These are phyloP conservation scores for Termitomyces sp. DNA, from an alignment of 768 basidiomycete genomes.

Conservation along the genomic window DNA sequence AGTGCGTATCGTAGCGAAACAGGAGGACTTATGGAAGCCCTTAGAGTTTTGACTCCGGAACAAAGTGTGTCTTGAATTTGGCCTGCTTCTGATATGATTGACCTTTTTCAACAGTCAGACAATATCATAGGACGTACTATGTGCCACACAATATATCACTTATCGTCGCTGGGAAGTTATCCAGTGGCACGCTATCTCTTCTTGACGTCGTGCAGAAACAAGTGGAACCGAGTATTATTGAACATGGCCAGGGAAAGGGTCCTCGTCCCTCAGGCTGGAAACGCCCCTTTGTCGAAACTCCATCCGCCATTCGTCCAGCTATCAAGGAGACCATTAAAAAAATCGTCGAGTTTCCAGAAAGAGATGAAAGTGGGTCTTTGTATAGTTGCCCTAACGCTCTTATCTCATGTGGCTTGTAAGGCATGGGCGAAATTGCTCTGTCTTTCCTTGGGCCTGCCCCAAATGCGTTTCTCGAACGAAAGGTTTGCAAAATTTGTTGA, in stretches of 20 bases:
- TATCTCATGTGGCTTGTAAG: conserved; percentile 18
- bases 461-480: conserved; percentile 64
- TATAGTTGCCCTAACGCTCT: not conserved
- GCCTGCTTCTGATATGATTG: conserved; percentile 1
- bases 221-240: conserved; percentile 77
- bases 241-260: conserved; percentile 68
- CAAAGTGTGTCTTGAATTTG: conserved; percentile 54
- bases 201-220: conserved; percentile 76
- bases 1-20: conserved; percentile 97
- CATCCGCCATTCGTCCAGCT: conserved; percentile 56
- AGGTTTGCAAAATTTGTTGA: conserved; percentile 31
- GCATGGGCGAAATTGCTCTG: conserved; percentile 78
- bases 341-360: conserved; percentile 89
- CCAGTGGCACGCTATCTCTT: conserved; percentile 67
- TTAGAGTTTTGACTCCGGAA: conserved; percentile 79
- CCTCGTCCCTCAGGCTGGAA: conserved; percentile 79
- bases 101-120: conserved; percentile 53
- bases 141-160: conserved; percentile 91
- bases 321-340: conserved; percentile 50
- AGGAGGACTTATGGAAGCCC: conserved; percentile 89
- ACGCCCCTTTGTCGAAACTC: conserved; percentile 88
- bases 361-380: conserved; percentile 69
- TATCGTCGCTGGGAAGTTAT: conserved; percentile 83
- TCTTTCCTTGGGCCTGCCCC: conserved; percentile 75
- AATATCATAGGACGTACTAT: conserved; percentile 87